These are phyloP conservation scores for Daldinia vernicosa DNA, from an alignment of 495 filamentous ascomycete species.

Conservation along the genomic window DNA sequence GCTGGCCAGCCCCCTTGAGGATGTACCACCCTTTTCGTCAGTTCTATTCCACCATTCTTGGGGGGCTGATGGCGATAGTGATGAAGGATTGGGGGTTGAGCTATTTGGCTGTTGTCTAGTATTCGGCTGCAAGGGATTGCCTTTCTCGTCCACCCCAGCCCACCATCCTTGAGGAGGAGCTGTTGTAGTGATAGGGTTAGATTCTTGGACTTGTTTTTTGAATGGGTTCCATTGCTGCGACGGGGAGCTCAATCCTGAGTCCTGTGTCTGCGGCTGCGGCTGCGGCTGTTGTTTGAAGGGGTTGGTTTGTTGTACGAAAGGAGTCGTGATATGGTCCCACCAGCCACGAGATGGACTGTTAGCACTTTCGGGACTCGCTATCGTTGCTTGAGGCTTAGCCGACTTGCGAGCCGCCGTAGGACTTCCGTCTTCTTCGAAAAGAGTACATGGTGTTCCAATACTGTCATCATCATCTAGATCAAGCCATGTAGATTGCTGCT, in stretches of 20 bases:
- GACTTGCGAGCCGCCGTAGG: constrained; percentile 48
- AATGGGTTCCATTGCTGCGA: constrained; percentile 34
- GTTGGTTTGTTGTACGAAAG: constrained; percentile 61
- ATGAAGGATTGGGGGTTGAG: background rate
- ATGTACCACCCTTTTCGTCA: constrained; percentile 44
- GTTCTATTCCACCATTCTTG: constrained; percentile 51
- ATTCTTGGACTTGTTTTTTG: constrained; percentile 22
- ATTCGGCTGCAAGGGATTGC: constrained; percentile 23
- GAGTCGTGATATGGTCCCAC: constrained; percentile 89
- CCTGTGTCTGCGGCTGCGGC: constrained; percentile 5
- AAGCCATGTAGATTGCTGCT: constrained; percentile 28
- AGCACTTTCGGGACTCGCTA: constrained; percentile 50
- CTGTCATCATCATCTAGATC: constrained; percentile 43
- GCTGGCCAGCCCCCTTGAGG: constrained; percentile 35
- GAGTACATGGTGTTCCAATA: constrained; percentile 49
- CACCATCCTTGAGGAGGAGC: constrained; percentile 46
- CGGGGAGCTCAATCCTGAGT: constrained; percentile 26
- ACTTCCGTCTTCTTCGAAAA: constrained; percentile 60
- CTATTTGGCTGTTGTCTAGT: constrained; percentile 2
- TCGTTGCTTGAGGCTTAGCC: constrained; percentile 38
- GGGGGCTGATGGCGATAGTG: background rate
- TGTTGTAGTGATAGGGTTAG: constrained; percentile 1
- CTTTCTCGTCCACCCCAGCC: constrained; percentile 48
- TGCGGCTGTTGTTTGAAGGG: constrained; percentile 47
- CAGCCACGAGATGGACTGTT: constrained; percentile 76